Evolutionary conservation across 2,329 filamentous ascomycete species (phyloP).

Genomic region (Talaromyces amestolkiae): DNA sequence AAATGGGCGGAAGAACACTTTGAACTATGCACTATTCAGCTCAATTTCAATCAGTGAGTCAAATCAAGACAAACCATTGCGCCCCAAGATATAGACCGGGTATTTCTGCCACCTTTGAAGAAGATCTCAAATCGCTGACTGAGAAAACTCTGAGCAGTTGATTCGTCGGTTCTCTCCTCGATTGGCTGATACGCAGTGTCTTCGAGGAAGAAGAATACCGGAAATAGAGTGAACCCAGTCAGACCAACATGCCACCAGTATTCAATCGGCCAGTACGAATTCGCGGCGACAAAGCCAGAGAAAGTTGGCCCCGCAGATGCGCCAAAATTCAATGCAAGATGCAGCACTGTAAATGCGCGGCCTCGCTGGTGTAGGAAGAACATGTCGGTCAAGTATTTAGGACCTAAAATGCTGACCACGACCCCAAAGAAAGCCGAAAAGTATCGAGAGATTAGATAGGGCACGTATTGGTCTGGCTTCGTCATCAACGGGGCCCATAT

Average conservation of each 20-base stretch:
- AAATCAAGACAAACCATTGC: neutral
- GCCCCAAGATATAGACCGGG: neutral
- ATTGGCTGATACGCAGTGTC: neutral
- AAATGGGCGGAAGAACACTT: constrained; percentile 4
- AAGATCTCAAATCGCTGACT: neutral
- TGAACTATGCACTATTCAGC: neutral
- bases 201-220: constrained; percentile 1
- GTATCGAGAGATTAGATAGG: neutral
- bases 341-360: neutral
- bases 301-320: constrained; percentile 5
- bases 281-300: constrained; percentile 2
- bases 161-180: neutral
- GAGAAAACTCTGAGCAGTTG: neutral
- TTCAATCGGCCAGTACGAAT: constrained; percentile 5
- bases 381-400: constrained; percentile 3
- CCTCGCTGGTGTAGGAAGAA: constrained; percentile 5
- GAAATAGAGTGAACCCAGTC: neutral
- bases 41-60: neutral
- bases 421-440: constrained; percentile 1
- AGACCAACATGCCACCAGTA: constrained; percentile 10
- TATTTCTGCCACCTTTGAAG: neutral
- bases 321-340: constrained; percentile 8
- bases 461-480: constrained; percentile 6
- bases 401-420: neutral
- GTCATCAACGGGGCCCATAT: constrained; percentile 7